phyloP scores from a whole-genome alignment of 345 rosid genomes.

The Ceriops tagal region DNA sequence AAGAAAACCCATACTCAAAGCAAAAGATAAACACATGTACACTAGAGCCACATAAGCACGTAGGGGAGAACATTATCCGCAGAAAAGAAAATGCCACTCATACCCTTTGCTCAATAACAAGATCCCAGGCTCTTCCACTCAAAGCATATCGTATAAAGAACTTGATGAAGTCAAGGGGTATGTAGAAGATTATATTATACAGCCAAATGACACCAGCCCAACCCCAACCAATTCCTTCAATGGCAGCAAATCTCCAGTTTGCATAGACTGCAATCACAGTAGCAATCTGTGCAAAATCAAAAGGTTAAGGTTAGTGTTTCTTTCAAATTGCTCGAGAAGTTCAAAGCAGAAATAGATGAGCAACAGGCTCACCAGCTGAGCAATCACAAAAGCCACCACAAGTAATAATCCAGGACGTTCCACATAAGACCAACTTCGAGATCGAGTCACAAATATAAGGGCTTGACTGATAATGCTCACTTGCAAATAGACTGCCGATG shows the following conservation, averaged over 20 bases:
- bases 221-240: conserved; percentile 98
- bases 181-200: conserved; percentile 75
- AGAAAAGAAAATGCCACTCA: conserved; percentile 12
- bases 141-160: conserved; percentile 83
- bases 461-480: conserved; percentile 97
- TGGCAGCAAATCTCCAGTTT: conserved; percentile 87
- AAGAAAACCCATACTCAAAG: conserved; percentile 11
- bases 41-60: not conserved
- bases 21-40: not conserved
- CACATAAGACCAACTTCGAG: conserved; percentile 89
- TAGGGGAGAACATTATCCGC: not conserved
- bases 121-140: conserved; percentile 99
- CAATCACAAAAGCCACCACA: conserved; percentile 70
- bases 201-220: conserved; percentile 99
- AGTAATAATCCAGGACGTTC: conserved; percentile 92
- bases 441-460: conserved; percentile 89
- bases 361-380: conserved; percentile 74
- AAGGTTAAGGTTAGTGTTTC: conserved; percentile 10
- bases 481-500: conserved; percentile 93
- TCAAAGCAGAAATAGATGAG: conserved; percentile 4
- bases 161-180: conserved; percentile 91
- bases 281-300: conserved; percentile 57
- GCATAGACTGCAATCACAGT: conserved; percentile 98
- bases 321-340: not conserved
- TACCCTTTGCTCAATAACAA: conserved; percentile 98